These are phyloP conservation scores for Yarrowia keelungensis DNA, from an alignment of 805 yeast species.

Conservation along the genomic window DNA sequence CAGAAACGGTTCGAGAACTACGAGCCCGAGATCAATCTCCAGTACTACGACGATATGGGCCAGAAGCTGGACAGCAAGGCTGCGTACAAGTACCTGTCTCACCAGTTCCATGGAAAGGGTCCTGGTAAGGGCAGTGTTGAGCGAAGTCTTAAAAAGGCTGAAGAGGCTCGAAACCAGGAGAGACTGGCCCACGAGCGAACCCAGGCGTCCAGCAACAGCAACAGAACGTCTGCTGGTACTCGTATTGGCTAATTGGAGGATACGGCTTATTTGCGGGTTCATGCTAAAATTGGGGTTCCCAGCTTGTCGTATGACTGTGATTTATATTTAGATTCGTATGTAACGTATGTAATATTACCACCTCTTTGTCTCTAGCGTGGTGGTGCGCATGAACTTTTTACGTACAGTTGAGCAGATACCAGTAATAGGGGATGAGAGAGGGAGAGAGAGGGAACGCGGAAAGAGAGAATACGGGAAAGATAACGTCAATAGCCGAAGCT, in stretches of 20 bases:
- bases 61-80: conserved; percentile 63
- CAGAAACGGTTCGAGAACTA: conserved; percentile 51
- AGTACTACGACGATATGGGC: conserved; percentile 71
- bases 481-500: too few species aligned
- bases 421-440: background rate
- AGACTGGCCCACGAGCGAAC: conserved; percentile 22
- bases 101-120: conserved; percentile 72
- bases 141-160: conserved; percentile 47
- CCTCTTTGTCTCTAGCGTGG: conserved; percentile 3
- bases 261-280: too few species aligned
- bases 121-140: conserved; percentile 51
- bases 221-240: conserved; percentile 19
- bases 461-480: too few species aligned
- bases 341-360: background rate
- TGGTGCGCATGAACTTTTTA: background rate
- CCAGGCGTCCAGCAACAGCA: conserved; percentile 9
- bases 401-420: background rate
- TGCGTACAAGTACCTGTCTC: conserved; percentile 78
- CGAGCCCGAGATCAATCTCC: conserved; percentile 56
- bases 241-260: conserved; percentile 4
- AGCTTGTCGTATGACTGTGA: background rate
- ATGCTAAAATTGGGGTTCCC: too few species aligned
- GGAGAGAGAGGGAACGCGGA: background rate
- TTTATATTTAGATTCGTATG: conserved; percentile 7
- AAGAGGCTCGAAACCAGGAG: conserved; percentile 42